Conservation (phyloP, 1,139 yeast genomes). For the Zhuliangozyma parablackwelliae region DNA sequence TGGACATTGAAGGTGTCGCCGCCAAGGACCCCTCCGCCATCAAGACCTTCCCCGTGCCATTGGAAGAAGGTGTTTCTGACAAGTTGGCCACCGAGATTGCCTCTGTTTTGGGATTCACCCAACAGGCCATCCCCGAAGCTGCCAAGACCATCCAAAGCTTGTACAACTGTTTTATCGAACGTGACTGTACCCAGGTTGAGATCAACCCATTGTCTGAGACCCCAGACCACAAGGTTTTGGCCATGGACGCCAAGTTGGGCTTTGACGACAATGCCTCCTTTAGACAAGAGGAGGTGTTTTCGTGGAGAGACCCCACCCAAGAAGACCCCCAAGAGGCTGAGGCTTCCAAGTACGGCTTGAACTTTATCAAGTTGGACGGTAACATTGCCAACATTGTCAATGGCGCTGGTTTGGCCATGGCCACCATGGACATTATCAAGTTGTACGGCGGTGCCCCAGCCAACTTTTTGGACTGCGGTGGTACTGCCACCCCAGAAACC, state of each 20-base stretch:
- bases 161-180: slow-evolving; percentile 82
- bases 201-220: slow-evolving; percentile 98
- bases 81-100: slow-evolving; percentile 75
- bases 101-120: slow-evolving; percentile 73
- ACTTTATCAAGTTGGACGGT: slow-evolving; percentile 97
- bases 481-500: slow-evolving; percentile 98
- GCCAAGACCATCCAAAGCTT: slow-evolving; percentile 83
- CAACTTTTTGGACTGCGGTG: slow-evolving; percentile 99
- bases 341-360: slow-evolving; percentile 86
- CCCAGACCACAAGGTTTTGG: slow-evolving; percentile 81
- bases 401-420: slow-evolving; percentile 99
- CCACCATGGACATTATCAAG: slow-evolving; percentile 99
- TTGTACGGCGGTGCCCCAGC: slow-evolving; percentile 99
- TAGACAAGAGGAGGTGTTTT: slow-evolving; percentile 92
- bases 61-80: slow-evolving; percentile 78
- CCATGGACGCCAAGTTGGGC: slow-evolving; percentile 98
- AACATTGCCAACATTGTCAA: slow-evolving; percentile 97
- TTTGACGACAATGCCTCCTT: slow-evolving; percentile 95
- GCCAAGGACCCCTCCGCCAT: slow-evolving; percentile 87
- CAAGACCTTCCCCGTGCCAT: slow-evolving; percentile 78
- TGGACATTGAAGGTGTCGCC: slow-evolving; percentile 99
- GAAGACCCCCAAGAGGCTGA: slow-evolving; percentile 97
- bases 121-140: slow-evolving; percentile 78
- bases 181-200: slow-evolving; percentile 97
- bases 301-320: slow-evolving; percentile 96